Evolutionary conservation across 768 basidiomycete species (phyloP).

Genomic region (Fibroporia radiculosa): DNA sequence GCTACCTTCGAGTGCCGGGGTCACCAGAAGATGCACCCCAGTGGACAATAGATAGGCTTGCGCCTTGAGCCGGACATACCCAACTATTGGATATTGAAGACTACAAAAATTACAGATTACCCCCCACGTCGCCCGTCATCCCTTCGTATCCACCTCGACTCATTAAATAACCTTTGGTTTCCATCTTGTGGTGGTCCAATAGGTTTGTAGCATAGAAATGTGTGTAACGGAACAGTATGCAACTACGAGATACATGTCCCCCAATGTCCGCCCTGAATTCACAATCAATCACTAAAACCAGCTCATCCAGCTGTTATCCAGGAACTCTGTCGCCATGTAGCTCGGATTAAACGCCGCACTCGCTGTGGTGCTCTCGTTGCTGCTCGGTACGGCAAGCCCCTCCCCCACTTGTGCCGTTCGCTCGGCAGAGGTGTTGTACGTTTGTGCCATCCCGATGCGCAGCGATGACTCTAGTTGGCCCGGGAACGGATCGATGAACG

Average conservation of each 20-base stretch:
- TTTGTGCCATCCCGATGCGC: conserved; percentile 1
- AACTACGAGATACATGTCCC: too few relatives aligned
- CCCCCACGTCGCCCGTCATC: too few relatives aligned
- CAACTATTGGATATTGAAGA: too few relatives aligned
- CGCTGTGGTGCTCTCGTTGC: neutral
- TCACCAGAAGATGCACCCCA: conserved; percentile 39
- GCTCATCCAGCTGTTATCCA: conserved; percentile 22
- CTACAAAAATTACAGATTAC: too few relatives aligned
- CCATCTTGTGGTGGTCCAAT: too few relatives aligned
- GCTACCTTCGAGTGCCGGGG: conserved; percentile 52
- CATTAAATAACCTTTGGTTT: too few relatives aligned
- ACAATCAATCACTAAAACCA: conserved; percentile 19
- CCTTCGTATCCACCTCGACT: too few relatives aligned
- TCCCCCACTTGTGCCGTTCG: conserved; percentile 1
- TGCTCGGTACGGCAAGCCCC: neutral
- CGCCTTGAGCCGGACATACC: too few relatives aligned
- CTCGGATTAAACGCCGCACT: conserved; percentile 5
- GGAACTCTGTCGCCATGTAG: conserved; percentile 16
- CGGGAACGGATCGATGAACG: neutral
- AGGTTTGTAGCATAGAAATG: too few relatives aligned
- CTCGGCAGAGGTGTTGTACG: conserved; percentile 7
- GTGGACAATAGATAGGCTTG: conserved; percentile 78
- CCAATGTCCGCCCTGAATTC: too few relatives aligned
- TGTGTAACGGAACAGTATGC: too few relatives aligned
- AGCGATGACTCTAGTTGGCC: conserved; percentile 1